Base-by-base conservation (phyloP, 176 grass and related monocot species). In the Panicum miliaceum region DNA sequence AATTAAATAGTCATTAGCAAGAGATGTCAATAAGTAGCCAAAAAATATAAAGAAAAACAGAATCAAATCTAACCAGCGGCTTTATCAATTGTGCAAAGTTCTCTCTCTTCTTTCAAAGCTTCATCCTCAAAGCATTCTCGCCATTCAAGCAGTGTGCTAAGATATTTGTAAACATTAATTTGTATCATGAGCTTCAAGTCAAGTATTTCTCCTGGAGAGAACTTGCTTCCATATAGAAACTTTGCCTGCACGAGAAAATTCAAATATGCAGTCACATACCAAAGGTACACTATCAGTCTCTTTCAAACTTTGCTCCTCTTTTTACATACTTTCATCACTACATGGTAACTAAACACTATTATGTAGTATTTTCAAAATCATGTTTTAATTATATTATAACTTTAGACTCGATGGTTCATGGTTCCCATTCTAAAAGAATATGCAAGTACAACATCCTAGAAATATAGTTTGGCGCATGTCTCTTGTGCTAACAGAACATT, bases 121-220 rank as follows among this genome's bases (percentile, higher is more conserved):
- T 94, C 89, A 81, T 91, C 89, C 73, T 94, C 92, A 70, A 94
- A 94, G 71, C 84, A 87, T 68, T 94, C 92, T 32, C 92, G 92
- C 35, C 89, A 90, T 68, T 94, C 92, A 38, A 94, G 89, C 71
- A 94, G 84, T 35, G 88, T 82, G 43, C 92, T 81, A 13, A 94
- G 81, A 78, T 94, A 94, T 54, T 89, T 94, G 77, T 89, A 91
- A 87, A 94, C 78, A 69, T 91, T 94, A 72, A 89, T 94, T 64
- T 94, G 92, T 76, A 94, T 89, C 92, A 94, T 91, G 19, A 94
- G 71, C 75, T 94, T 94, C 50, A 91, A 85, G 65, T 85, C 60
- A 59, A 87, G 84, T 23, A 84, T 82, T 81, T 94, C 92, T 87
- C 89, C 89, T 75, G 47, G 59, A 42, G 86, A 75, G 53, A 94